phyloP scores from a whole-genome alignment of 2,329 filamentous ascomycete genomes.

The Fusarium xyrophilum region DNA sequence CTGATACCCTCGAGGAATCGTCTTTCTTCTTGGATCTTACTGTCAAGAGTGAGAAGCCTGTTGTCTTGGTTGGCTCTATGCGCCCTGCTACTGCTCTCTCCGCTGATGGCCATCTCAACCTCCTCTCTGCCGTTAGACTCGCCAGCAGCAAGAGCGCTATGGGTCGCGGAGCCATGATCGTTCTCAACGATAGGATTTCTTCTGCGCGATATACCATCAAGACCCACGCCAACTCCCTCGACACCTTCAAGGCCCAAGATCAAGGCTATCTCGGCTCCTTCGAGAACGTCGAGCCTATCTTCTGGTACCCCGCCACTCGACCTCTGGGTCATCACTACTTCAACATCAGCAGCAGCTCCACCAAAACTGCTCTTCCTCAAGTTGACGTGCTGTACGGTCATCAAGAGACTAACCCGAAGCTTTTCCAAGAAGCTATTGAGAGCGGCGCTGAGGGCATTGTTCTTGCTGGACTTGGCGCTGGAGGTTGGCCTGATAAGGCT shows the following conservation, averaged over 20 bases:
- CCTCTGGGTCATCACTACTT: constrained; percentile 56
- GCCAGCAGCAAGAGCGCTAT: constrained; percentile 54
- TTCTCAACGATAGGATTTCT: constrained; percentile 67
- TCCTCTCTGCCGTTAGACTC: constrained; percentile 64
- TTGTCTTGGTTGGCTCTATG: constrained; percentile 68
- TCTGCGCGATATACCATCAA: constrained; percentile 64
- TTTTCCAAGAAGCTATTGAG: constrained; percentile 55
- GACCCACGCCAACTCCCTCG: constrained; percentile 66
- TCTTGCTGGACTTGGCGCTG: constrained; percentile 61
- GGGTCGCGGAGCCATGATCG: constrained; percentile 63
- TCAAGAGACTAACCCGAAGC: constrained; percentile 55
- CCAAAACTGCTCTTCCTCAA: constrained; percentile 52
- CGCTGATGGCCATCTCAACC: constrained; percentile 68
- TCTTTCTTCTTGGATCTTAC: constrained; percentile 68
- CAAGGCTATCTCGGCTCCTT: constrained; percentile 64
- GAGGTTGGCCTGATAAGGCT: constrained; percentile 53
- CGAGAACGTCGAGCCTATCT: constrained; percentile 63
- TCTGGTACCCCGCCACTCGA: constrained; percentile 61
- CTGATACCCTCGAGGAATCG: constrained; percentile 68
- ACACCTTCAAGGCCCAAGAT: constrained; percentile 66
- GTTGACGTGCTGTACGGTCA: constrained; percentile 64
- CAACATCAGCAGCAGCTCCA: constrained; percentile 43
- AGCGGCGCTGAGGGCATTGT: constrained; percentile 61
- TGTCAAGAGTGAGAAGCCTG: constrained; percentile 62
- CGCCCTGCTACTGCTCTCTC: constrained; percentile 66